Evolutionary conservation across 495 filamentous ascomycete species (phyloP).

Genomic region (Aspergillus ostianus): DNA sequence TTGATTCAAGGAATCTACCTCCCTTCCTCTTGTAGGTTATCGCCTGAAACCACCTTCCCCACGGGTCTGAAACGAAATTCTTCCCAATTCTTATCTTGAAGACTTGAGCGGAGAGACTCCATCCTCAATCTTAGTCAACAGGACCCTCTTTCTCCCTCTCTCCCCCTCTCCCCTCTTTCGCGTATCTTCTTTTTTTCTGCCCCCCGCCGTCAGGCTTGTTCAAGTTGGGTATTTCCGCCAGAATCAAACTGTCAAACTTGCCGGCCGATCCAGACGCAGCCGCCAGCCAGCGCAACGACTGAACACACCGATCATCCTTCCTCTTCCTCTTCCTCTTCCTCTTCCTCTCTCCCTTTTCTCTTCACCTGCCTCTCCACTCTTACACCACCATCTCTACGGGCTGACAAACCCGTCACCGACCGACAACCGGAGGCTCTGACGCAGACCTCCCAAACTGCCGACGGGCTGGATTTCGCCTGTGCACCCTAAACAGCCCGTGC

Average conservation of each 20-base stretch:
- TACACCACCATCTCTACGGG: not conserved
- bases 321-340: not conserved
- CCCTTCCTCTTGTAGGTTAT: too few species aligned
- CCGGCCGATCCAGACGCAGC: constrained; percentile 31
- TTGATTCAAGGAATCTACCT: too few species aligned
- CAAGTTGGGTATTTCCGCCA: constrained; percentile 27
- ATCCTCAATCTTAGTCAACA: not conserved
- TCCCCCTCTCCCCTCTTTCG: constrained; percentile 15
- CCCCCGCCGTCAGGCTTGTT: constrained; percentile 22
- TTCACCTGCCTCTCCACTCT: not conserved
- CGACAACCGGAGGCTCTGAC: not conserved
- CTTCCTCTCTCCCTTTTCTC: not conserved
- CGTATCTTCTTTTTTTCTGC: constrained; percentile 16
- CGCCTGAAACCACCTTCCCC: too few species aligned
- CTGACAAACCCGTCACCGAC: not conserved
- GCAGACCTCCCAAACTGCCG: constrained; percentile 9
- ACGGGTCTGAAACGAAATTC: too few species aligned
- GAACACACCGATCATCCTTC: constrained; percentile 1
- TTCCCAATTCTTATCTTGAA: too few species aligned
- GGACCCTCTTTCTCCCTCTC: constrained; percentile 2
- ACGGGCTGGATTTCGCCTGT: constrained; percentile 20
- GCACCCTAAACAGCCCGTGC: constrained; percentile 10
- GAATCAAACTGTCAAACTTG: constrained; percentile 24
- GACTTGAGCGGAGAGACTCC: not conserved
- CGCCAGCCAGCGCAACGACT: constrained; percentile 23